A percentile compares a stretch with the other conserved stretches of the same genome.
phyloP scores from a whole-genome alignment of 208 protist genomes.

The Trichomonas tenax region DNA sequence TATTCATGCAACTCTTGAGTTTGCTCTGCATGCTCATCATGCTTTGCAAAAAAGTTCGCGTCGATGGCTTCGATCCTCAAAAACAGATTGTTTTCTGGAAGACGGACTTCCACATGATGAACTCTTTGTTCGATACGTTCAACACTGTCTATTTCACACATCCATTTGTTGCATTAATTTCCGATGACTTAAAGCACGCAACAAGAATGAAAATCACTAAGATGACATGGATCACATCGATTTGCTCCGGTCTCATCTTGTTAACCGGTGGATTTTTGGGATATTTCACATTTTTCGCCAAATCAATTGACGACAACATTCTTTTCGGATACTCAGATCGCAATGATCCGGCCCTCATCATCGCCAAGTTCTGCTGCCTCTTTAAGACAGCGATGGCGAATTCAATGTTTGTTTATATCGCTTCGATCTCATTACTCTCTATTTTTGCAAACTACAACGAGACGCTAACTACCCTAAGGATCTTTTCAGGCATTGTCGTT shows the following conservation, averaged over 20 bases:
- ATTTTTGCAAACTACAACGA: background rate
- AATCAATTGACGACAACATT: background rate
- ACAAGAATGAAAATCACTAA: background rate
- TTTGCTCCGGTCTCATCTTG: background rate
- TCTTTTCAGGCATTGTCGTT: background rate
- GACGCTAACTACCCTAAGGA: background rate
- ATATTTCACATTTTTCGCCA: background rate
- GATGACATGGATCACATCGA: background rate
- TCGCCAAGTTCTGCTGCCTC: background rate
- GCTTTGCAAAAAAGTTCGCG: background rate
- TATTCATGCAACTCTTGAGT: background rate
- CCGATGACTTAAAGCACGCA: background rate
- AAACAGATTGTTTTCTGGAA: background rate
- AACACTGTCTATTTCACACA: background rate
- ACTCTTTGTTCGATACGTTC: background rate
- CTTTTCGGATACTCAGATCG: background rate
- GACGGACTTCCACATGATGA: background rate
- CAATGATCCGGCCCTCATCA: background rate
- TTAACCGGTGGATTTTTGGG: background rate
- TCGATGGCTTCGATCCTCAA: background rate
- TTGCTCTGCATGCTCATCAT: background rate
- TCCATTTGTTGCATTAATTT: background rate
- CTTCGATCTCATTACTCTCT: background rate
- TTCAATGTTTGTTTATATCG: background rate
- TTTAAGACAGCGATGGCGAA: background rate